Evolutionary conservation across 2,329 filamentous ascomycete genomes (phyloP), one percentile per base, ranked within the genome.

Genomic region (Alternaria longipes): DNA sequence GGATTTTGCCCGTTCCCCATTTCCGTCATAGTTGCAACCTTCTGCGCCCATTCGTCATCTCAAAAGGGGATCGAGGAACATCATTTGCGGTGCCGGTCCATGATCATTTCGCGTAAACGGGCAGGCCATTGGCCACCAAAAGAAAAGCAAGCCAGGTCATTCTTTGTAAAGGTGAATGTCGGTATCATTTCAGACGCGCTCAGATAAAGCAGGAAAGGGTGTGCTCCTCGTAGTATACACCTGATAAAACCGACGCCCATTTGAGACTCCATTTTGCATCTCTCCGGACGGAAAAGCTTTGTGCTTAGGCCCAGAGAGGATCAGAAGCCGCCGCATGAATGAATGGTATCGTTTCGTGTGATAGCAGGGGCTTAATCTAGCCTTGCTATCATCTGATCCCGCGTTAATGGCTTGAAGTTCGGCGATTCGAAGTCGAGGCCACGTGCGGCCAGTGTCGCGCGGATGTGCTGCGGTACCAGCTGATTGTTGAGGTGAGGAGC

Each of bases 361-460:
- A 72, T 61, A 54, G 60, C 47, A 59, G 45, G 54, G 64, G 52
- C 63, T 82, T 83, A 99, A 83, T 99, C 95, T 81, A 99, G 86
- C 81, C 94, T 93, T 61, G 95, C 95, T 84, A 97, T 92, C 95
- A 99, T 98, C 80, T 97, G 93, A 75, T 95, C 91, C 85, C 93
- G 97, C 75, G 91, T 84, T 84, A 99, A 85, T 46, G 94, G 94
- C 72, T 89, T 93, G 81, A 99, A 92, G 80, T 94, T 94, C 11
- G 79, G 77, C 54, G 79, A 80, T 81, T 97, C 93, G 75, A 97
- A 93, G 79, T 98, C 94, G 70, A 99, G 87, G 56, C 92, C 94
- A 74, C 89, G 89, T 49, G 90, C 86, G 64, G 87, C 87, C 62
- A 99, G 86, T 61, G 88, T 85, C 22, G 92, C 83, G 74, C 90